Conservation (phyloP, 345 rosid species). For the Euphorbia pulcherrima region DNA sequence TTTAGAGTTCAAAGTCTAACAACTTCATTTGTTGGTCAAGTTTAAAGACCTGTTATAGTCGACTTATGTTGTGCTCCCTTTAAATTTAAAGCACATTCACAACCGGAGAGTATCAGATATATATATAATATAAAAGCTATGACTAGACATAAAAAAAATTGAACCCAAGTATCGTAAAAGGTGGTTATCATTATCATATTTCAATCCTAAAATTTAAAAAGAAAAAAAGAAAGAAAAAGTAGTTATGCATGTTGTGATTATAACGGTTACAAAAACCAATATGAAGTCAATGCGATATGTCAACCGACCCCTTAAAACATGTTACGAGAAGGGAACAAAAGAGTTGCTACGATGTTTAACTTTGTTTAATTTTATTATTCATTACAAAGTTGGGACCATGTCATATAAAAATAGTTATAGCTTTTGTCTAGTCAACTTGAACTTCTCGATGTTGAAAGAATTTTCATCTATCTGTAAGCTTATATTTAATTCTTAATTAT, state of each 20-base stretch:
- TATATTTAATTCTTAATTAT: constrained; percentile 7
- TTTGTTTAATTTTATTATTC: neutral
- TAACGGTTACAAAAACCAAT: neutral
- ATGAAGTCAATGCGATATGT: constrained; percentile 9
- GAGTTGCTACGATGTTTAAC: constrained; percentile 11
- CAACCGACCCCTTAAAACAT: constrained; percentile 33
- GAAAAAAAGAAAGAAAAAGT: neutral
- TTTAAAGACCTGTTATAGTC: too few relatives aligned
- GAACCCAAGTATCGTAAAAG: too few relatives aligned
- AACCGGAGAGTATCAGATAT: too few relatives aligned
- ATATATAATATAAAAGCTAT: too few relatives aligned
- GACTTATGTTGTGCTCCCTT: too few relatives aligned
- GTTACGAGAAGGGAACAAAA: constrained; percentile 26
- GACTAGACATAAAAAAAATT: too few relatives aligned
- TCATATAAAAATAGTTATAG: neutral
- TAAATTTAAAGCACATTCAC: too few relatives aligned
- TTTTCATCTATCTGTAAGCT: constrained; percentile 13
- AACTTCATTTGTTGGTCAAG: too few relatives aligned
- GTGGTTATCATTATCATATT: too few relatives aligned
- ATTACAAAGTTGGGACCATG: constrained; percentile 8
- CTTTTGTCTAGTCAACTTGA: constrained; percentile 33
- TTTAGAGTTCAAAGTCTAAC: too few relatives aligned
- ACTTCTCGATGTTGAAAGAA: constrained; percentile 41
- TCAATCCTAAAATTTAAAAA: neutral
- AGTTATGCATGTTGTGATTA: neutral